phyloP scores from a whole-genome alignment of 208 protist genomes.

The Trichomonas vaginalis region DNA sequence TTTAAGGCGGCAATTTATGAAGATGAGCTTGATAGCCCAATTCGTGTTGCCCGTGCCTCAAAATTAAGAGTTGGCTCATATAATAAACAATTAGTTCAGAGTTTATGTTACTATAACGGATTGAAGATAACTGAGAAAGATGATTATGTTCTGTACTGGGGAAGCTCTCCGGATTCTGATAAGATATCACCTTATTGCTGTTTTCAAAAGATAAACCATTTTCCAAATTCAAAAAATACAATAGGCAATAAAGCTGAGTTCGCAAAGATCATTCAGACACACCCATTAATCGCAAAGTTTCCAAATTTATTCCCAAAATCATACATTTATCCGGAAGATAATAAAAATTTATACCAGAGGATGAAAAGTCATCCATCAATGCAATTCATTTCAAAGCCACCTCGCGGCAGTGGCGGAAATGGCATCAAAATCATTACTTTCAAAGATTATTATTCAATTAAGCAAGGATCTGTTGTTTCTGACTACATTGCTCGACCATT shows the following conservation, averaged over 20 bases:
- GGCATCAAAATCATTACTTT: background rate
- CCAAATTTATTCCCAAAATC: background rate
- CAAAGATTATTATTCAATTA: background rate
- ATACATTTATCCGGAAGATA: background rate
- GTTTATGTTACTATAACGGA: background rate
- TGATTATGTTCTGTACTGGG: background rate
- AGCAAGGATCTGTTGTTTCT: constrained; percentile 19
- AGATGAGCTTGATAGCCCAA: background rate
- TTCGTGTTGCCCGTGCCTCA: background rate
- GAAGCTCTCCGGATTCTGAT: background rate
- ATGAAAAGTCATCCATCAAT: background rate
- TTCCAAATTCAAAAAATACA: constrained; percentile 4
- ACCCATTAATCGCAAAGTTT: background rate
- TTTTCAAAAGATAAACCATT: background rate
- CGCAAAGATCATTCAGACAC: background rate
- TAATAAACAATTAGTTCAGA: background rate
- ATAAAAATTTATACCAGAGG: background rate
- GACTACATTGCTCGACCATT: constrained; percentile 30
- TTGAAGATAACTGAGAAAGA: background rate
- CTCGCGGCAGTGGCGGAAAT: background rate
- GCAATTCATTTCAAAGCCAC: background rate
- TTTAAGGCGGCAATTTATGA: background rate
- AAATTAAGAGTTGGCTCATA: background rate
- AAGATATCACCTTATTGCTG: background rate
- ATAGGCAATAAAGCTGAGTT: background rate